Evolutionary conservation across 73 alveolate genomes (phyloP), one percentile per base, ranked within the genome.

Genomic region (Paramecium caudatum): DNA sequence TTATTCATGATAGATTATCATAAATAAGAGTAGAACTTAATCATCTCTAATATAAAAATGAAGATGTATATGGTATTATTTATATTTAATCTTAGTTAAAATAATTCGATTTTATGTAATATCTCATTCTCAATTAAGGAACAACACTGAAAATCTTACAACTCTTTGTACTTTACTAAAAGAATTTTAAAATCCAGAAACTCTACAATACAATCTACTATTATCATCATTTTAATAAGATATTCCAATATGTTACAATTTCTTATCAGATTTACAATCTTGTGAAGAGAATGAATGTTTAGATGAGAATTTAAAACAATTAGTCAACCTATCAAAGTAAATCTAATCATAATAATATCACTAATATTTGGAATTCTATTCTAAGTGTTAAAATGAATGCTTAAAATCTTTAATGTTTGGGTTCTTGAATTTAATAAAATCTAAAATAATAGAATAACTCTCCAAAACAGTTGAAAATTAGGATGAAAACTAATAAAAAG

Each of bases 401-500:
- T 12, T 65, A 9, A 65, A 65, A 65, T 65, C 83, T 3, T 65
- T 65, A 15, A 65, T 65, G 83, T 49, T 32, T 65, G 83, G 83
- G 16, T 65, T 65, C 49, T 21, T 65, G 1, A 33, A 36, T 1
- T 13, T 10, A 9, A 16, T 65, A 0, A 12, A 5, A 0, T 3
- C 4, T 7, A 25, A 65, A 65, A 27, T 65, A 12, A 30, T 25
- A 32, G 33, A 23, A 23, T 55, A 55, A 23, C 30, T 55, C 7
- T 23, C 23, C 10, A 7, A 55, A 55, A 55, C 30, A 2, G 80
- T 5, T 55, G 23, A 37, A 55, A 55, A 43, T 55, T 55, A 27
- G n/a, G 80, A 55, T 27, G 8, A 55, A 55, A 43, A 55, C 30
- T 27, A 55, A 55, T 1, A 0, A 55, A 27, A 27, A 3, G 30